Evolutionary conservation across 2,329 filamentous ascomycete genomes (phyloP).

Genomic region (Colletotrichum chlorophyti): DNA sequence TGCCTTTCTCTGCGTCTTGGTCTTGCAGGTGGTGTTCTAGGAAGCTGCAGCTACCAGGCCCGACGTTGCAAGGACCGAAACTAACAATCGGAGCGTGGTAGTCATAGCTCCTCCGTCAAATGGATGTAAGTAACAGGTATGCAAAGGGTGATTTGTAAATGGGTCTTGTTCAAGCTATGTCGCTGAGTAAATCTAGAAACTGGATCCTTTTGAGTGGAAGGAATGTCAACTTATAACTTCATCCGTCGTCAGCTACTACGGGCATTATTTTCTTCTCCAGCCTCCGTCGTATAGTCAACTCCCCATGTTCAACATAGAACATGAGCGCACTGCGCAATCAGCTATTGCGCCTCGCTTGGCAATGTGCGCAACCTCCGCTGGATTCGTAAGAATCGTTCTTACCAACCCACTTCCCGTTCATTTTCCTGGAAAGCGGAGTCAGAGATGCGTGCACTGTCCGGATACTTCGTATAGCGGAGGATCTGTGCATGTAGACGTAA

Average conservation of each 20-base stretch:
- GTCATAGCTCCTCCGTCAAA: no score
- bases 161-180: background rate
- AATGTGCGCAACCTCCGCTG: constrained; percentile 1
- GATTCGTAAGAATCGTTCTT: constrained; percentile 9
- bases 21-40: constrained; percentile 12
- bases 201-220: no score
- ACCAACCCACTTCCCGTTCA: constrained; percentile 10
- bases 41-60: constrained; percentile 4
- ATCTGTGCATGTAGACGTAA: no score
- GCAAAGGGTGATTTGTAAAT: background rate
- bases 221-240: constrained; percentile 7
- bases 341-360: constrained; percentile 15
- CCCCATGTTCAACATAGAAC: background rate
- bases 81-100: constrained; percentile 3
- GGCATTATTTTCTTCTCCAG: no score
- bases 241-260: no score
- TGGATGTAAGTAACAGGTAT: background rate
- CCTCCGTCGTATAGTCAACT: no score
- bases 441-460: no score
- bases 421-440: constrained; percentile 4
- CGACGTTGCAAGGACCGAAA: constrained; percentile 3
- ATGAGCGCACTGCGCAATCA: constrained; percentile 10
- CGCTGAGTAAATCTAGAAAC: background rate
- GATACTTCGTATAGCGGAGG: no score
- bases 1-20: constrained; percentile 11